Base-by-base conservation (phyloP, 164 flowering plant species). In the Piper longum region DNA sequence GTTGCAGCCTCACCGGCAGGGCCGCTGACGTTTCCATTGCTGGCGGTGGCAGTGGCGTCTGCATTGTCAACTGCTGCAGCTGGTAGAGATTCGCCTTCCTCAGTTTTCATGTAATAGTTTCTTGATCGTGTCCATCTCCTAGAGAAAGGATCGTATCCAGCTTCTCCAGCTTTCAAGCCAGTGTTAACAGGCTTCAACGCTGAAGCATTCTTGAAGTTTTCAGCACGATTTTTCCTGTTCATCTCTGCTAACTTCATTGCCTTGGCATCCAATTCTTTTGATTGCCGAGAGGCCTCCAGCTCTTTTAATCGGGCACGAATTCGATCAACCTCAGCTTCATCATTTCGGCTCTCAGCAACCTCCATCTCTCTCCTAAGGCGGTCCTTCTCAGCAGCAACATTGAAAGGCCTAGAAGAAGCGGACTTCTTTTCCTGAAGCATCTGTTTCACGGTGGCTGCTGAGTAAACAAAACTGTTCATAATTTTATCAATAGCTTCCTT, bases 121-220 rank as follows among this genome's bases (percentile, higher is more conserved):
- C 74, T 82, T 2, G 96, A 91, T 60, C 96, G 74, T 7, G 96
- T 91, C 97, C 95, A 90, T 73, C 99, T 81, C 74, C 97, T 83
- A 8, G 99, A 88, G 71, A 91, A 93, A 9, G 97, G 99, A 64
- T 93, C 97, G 69, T 93, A 90, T 7, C 96, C 99, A 2, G 90
- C 97, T 69, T 93, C 96, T 16, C 96, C 99, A 6, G 85, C 89
- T 75, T 90, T 88, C 67, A 90, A 71, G 64, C 79, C 64, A 7
- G 83, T 74, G 67, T 81, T 88, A 6, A 79, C 74, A 0, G 88
- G 86, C 72, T 80, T 90, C 66, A 81, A 0, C 54, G 76, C 89
- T 2, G 96, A 90, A 3, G 97, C 99, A 80, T 83, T 91, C 70
- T 82, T 88, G 79, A 87, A 93, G 66, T 93, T 93, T 76, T 93